phyloP scores from a whole-genome alignment of 2,329 filamentous ascomycete genomes.

The Xylariaceae sp. region DNA sequence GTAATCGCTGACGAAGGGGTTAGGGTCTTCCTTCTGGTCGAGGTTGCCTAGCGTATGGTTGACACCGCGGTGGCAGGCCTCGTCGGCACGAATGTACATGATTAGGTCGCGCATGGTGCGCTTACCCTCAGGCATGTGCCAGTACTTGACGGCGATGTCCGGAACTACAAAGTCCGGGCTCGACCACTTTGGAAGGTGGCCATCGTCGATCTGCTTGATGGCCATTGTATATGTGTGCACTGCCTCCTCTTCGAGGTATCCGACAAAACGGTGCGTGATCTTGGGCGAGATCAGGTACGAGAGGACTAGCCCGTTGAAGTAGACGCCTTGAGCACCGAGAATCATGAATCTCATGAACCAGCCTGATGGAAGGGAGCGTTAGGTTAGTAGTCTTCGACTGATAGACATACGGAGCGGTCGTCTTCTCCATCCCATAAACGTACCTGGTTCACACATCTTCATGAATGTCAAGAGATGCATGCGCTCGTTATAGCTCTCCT shows the following conservation, averaged over 20 bases:
- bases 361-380: constrained; percentile 51
- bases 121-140: constrained; percentile 87
- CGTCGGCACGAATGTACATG: constrained; percentile 87
- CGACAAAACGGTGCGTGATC: constrained; percentile 93
- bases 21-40: constrained; percentile 83
- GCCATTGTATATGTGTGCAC: constrained; percentile 93
- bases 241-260: constrained; percentile 96
- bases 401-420: too few relatives aligned
- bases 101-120: constrained; percentile 86
- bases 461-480: constrained; percentile 95
- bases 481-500: constrained; percentile 90
- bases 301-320: constrained; percentile 93
- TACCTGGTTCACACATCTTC: constrained; percentile 81
- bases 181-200: constrained; percentile 82
- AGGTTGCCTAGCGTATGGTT: constrained; percentile 95
- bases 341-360: constrained; percentile 93
- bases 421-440: too few relatives aligned
- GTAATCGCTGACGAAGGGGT: constrained; percentile 87
- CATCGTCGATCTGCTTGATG: constrained; percentile 83
- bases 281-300: constrained; percentile 85
- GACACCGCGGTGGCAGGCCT: constrained; percentile 89
- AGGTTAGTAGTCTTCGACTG: constrained; percentile 3
- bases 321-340: constrained; percentile 90
- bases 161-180: constrained; percentile 74
- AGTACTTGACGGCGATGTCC: constrained; percentile 89